Conservation (phyloP, 1,284 basidiomycete species). For the Tremellales sp. region DNA sequence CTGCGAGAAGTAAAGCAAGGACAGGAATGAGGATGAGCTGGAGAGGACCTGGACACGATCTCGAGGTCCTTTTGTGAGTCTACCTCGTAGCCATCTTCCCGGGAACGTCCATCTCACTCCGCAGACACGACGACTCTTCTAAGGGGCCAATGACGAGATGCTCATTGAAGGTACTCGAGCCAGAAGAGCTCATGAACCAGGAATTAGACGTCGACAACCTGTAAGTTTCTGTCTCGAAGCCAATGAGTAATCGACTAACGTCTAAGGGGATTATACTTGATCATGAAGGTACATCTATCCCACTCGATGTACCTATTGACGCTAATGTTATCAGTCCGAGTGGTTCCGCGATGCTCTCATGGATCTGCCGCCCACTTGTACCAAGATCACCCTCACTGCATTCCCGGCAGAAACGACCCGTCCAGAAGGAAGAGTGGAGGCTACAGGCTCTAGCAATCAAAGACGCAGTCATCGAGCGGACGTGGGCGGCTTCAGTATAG, state of each 20-base stretch:
- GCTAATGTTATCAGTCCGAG: slow-evolving; percentile 57
- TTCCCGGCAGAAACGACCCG: slow-evolving; percentile 55
- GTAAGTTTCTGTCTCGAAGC: slow-evolving; percentile 50
- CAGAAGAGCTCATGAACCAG: slow-evolving; percentile 74
- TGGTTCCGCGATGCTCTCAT: slow-evolving; percentile 89
- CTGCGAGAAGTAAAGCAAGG: slow-evolving; percentile 18
- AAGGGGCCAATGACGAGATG: slow-evolving; percentile 82
- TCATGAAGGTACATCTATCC: slow-evolving; percentile 65
- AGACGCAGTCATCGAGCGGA: slow-evolving; percentile 17
- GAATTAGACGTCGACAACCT: slow-evolving; percentile 66
- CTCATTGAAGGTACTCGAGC: slow-evolving; percentile 79
- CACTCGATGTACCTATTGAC: slow-evolving; percentile 30
- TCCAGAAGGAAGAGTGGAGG: slow-evolving; percentile 21
- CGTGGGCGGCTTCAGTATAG: slow-evolving; percentile 66
- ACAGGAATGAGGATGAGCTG: slow-evolving; percentile 85
- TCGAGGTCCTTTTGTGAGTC: slow-evolving; percentile 74
- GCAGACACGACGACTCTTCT: slow-evolving; percentile 69
- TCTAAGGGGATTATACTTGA: slow-evolving; percentile 70
- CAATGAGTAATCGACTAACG: neutral
- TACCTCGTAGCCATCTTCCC: neutral
- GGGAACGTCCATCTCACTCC: neutral
- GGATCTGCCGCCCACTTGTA: slow-evolving; percentile 78
- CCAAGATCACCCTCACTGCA: slow-evolving; percentile 75
- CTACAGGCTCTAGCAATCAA: slow-evolving; percentile 18
- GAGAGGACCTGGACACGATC: slow-evolving; percentile 69